Percentiles rank a stretch among this genome's conserved stretches.
Conservation (phyloP, 495 filamentous ascomycete species). For the Lasiosphaeria miniovina region DNA sequence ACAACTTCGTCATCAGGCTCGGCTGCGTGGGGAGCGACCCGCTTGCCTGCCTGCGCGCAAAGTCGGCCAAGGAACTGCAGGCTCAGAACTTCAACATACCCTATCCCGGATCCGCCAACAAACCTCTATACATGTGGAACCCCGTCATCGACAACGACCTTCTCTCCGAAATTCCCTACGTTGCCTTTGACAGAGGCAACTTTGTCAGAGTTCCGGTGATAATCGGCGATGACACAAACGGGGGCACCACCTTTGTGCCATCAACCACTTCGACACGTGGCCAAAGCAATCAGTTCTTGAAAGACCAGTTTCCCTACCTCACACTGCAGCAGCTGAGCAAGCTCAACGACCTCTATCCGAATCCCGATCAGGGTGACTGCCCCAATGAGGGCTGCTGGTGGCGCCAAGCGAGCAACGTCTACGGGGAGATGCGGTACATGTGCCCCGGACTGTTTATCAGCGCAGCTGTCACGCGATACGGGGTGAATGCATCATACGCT, state of each 20-base stretch:
- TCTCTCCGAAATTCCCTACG: conserved; percentile 57
- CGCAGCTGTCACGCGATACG: conserved; percentile 37
- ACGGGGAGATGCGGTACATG: conserved; percentile 72
- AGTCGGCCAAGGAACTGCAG: conserved; percentile 50
- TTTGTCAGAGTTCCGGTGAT: conserved; percentile 70
- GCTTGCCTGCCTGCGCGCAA: conserved; percentile 55
- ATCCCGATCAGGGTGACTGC: conserved; percentile 35
- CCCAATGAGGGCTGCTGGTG: conserved; percentile 51
- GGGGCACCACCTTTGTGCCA: conserved; percentile 65
- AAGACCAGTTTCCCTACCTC: conserved; percentile 61
- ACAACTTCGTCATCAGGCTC: conserved; percentile 56
- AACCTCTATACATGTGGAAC: conserved; percentile 47
- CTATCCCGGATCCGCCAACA: conserved; percentile 46
- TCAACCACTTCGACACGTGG: conserved; percentile 40
- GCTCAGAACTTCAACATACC: conserved; percentile 51
- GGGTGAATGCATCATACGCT: conserved; percentile 48
- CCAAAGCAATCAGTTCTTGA: conserved; percentile 55
- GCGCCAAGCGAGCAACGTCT: conserved; percentile 58
- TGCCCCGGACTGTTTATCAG: conserved; percentile 63
- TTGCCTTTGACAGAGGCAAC: conserved; percentile 52
- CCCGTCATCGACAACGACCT: conserved; percentile 62
- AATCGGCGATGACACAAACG: conserved; percentile 68
- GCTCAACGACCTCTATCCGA: conserved; percentile 61
- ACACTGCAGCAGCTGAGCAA: conserved; percentile 47
- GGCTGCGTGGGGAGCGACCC: conserved; percentile 50